A percentile compares a stretch with the other conserved stretches of the same genome.
Conservation (phyloP, 345 rosid species). For the Salix suchowensis region DNA sequence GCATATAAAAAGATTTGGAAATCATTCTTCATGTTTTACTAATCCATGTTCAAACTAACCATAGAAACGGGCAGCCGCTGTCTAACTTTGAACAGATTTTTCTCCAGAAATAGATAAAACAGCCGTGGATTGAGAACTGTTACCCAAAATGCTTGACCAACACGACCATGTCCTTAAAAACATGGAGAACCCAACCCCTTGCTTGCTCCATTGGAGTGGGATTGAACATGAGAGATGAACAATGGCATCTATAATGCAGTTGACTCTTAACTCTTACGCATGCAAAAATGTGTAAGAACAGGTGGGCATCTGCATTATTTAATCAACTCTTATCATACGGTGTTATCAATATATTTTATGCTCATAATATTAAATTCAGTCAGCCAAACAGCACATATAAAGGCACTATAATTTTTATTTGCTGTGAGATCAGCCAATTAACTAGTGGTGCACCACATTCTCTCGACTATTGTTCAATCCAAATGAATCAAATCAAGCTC, state of each 20-base stretch:
- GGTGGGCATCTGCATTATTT: neutral
- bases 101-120: neutral
- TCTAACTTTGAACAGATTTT: too few species aligned
- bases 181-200: neutral
- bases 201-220: constrained; percentile 1
- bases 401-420: neutral
- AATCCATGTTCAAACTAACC: too few species aligned
- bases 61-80: too few species aligned
- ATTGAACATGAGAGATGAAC: neutral
- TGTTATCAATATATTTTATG: neutral
- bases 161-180: neutral
- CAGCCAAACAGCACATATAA: neutral
- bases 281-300: neutral
- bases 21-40: too few species aligned
- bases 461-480: neutral
- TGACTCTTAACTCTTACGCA: neutral
- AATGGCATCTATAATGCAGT: neutral
- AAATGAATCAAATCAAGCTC: neutral
- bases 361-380: neutral
- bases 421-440: neutral
- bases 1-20: too few species aligned
- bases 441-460: neutral
- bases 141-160: neutral
- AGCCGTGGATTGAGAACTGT: neutral
- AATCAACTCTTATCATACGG: neutral